These are phyloP conservation scores for Xylaria grammica DNA, from an alignment of 495 filamentous ascomycete species.

Conservation along the genomic window DNA sequence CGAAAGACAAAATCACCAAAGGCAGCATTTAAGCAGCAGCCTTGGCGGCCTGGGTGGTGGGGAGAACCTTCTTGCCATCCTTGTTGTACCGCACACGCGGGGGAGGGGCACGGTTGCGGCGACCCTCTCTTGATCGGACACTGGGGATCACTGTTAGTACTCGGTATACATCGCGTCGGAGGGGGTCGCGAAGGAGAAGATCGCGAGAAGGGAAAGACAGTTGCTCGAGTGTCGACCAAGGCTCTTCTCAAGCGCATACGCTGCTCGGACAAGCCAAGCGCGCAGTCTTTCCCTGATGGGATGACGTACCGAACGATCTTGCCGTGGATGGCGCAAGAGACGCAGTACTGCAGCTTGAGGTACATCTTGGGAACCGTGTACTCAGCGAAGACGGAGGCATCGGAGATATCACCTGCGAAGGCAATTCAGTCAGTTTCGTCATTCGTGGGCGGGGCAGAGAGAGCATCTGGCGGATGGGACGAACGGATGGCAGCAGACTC, in stretches of 20 bases:
- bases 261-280: conserved; percentile 30
- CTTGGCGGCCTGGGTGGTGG: conserved; percentile 67
- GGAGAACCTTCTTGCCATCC: conserved; percentile 99
- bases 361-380: conserved; percentile 99
- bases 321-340: conserved; percentile 99
- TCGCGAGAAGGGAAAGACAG: conserved; percentile 23
- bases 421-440: background rate
- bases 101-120: conserved; percentile 97
- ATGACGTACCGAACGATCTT: conserved; percentile 98
- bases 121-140: conserved; percentile 95
- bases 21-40: conserved; percentile 34
- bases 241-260: conserved; percentile 63
- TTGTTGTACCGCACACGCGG: conserved; percentile 99
- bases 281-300: conserved; percentile 42
- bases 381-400: conserved; percentile 98
- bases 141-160: conserved; percentile 58
- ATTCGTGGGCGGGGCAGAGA: conserved; percentile 20
- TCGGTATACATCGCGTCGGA: conserved; percentile 12
- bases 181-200: conserved; percentile 24
- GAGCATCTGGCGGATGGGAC: conserved; percentile 46
- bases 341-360: conserved; percentile 99
- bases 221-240: conserved; percentile 60
- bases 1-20: conserved; percentile 31
- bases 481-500: conserved; percentile 99
- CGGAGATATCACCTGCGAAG: conserved; percentile 93